Percentiles rank a stretch among this genome's conserved stretches.
Evolutionary conservation across 441 rosid species (phyloP).

Genomic region (Gossypium laxum): DNA sequence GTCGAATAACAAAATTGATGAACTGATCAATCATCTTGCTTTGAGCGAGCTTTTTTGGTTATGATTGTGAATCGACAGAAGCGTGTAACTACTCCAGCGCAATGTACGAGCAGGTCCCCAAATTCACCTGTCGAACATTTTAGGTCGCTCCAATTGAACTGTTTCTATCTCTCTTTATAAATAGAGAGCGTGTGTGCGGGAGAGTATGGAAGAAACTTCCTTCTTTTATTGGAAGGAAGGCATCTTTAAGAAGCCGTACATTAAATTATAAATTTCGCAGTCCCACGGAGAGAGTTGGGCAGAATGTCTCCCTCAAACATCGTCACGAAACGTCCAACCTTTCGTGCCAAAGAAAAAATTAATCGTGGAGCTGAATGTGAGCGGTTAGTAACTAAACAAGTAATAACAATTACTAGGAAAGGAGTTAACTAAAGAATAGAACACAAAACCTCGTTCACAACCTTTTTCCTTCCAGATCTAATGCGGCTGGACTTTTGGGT

Average conservation of each 20-base stretch:
- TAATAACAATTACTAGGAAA: not conserved
- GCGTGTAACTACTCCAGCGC: not conserved
- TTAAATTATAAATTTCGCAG: not conserved
- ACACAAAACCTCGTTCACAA: not conserved
- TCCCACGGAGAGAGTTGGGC: not conserved
- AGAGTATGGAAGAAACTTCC: not conserved
- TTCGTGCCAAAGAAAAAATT: not conserved
- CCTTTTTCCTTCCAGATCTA: conserved; percentile 7
- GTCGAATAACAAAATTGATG: conserved; percentile 87
- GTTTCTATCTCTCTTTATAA: not conserved
- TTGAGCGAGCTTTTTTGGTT: conserved; percentile 7
- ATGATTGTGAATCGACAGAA: conserved; percentile 12
- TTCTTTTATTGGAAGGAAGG: not conserved
- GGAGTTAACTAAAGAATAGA: not conserved
- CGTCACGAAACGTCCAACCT: not conserved
- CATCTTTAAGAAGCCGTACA: conserved; percentile 1
- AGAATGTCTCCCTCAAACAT: not conserved
- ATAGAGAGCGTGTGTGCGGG: not conserved
- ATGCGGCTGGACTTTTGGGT: not conserved
- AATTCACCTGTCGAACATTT: conserved; percentile 15
- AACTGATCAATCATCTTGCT: conserved; percentile 81
- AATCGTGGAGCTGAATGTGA: not conserved
- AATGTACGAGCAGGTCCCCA: conserved; percentile 11
- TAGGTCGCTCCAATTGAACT: not conserved
- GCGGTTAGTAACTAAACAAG: not conserved